Percentiles rank a stretch among this genome's conserved stretches.
phyloP scores from a whole-genome alignment of 441 rosid genomes.

The Euphorbia corollata region DNA sequence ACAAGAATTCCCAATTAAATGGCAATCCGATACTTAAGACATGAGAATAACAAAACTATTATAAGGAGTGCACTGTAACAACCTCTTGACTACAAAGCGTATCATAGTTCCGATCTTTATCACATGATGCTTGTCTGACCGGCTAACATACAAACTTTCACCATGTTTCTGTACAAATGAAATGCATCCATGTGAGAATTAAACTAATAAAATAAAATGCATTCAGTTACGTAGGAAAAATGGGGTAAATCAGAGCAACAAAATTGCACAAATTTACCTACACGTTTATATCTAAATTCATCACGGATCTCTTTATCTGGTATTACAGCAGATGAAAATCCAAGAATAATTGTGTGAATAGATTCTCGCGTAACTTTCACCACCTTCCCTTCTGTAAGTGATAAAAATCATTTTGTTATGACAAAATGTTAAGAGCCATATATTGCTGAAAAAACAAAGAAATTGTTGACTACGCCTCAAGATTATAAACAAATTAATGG shows the following conservation, averaged over 20 bases:
- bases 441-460: background rate
- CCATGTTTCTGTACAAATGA: slow-evolving; percentile 39
- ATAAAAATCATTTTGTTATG: slow-evolving; percentile 4
- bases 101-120: slow-evolving; percentile 62
- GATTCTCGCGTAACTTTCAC: slow-evolving; percentile 60
- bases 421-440: slow-evolving; percentile 10
- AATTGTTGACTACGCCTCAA: background rate
- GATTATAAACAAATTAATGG: background rate
- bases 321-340: slow-evolving; percentile 68
- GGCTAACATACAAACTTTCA: slow-evolving; percentile 49
- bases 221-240: background rate
- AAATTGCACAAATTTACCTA: slow-evolving; percentile 23
- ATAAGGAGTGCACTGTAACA: slow-evolving; percentile 8
- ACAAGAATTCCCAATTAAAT: background rate
- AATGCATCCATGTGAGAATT: slow-evolving; percentile 4
- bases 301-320: slow-evolving; percentile 53
- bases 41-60: background rate
- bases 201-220: background rate
- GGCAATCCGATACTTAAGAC: background rate
- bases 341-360: slow-evolving; percentile 70
- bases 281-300: slow-evolving; percentile 56
- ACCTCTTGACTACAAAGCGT: slow-evolving; percentile 76
- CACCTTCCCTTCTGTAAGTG: slow-evolving; percentile 60
- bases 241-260: background rate
- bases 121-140: slow-evolving; percentile 43